phyloP scores from a whole-genome alignment of 371 early-diverging fungal genomes.

The Syncephalastrum sp. region DNA sequence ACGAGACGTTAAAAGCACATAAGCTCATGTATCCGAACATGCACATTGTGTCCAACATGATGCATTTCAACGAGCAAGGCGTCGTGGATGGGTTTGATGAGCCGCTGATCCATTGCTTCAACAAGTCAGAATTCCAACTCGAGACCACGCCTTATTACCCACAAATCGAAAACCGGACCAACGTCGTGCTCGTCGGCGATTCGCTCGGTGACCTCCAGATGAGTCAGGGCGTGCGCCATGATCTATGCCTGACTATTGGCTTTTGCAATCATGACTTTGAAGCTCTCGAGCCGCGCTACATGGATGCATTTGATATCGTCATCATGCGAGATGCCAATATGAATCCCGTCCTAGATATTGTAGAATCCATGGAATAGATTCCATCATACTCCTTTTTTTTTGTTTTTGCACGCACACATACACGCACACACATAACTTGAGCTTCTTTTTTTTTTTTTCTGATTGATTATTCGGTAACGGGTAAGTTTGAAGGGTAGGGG shows the following conservation, averaged over 20 bases:
- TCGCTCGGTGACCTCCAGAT: slow-evolving; percentile 75
- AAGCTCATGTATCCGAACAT: slow-evolving; percentile 52
- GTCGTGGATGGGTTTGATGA: slow-evolving; percentile 58
- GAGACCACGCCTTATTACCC: slow-evolving; percentile 43
- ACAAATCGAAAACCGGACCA: slow-evolving; percentile 38
- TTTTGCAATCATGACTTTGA: slow-evolving; percentile 71
- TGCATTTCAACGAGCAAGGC: slow-evolving; percentile 60
- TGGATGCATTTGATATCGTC: slow-evolving; percentile 70
- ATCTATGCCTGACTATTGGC: slow-evolving; percentile 63
- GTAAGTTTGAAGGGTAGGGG: too few species aligned
- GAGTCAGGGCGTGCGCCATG: slow-evolving; percentile 61
- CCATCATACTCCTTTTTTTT: too few species aligned
- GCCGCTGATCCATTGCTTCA: slow-evolving; percentile 74
- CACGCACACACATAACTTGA: too few species aligned
- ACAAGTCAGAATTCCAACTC: slow-evolving; percentile 69
- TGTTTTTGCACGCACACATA: too few species aligned
- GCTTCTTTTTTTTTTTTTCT: not conserved
- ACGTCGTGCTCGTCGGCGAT: slow-evolving; percentile 75
- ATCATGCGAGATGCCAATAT: slow-evolving; percentile 62
- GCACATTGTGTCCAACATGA: slow-evolving; percentile 74
- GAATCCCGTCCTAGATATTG: slow-evolving; percentile 46
- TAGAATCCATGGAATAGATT: slow-evolving; percentile 12
- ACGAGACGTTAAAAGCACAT: slow-evolving; percentile 44
- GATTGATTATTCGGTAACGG: too few species aligned
- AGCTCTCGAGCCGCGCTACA: slow-evolving; percentile 44